Conservation (phyloP, 345 rosid species). For the Combretum micranthum region DNA sequence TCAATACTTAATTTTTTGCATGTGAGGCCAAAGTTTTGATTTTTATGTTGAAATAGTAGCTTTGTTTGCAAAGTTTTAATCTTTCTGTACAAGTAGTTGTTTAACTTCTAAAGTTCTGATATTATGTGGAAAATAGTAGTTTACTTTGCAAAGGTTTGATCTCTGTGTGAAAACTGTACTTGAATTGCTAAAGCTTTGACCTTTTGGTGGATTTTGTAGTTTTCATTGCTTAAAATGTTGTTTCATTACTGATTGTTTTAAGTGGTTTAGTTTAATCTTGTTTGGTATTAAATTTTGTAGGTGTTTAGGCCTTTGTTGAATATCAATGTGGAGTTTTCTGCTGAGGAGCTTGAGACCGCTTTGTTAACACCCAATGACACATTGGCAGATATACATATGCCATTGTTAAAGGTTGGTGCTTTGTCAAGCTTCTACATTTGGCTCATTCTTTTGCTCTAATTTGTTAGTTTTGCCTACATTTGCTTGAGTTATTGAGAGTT, state of each 20-base stretch:
- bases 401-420: constrained; percentile 84
- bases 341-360: constrained; percentile 96
- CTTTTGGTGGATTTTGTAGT: background rate
- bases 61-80: too few relatives aligned
- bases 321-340: constrained; percentile 78
- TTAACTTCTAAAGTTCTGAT: too few relatives aligned
- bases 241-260: background rate
- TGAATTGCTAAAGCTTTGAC: too few relatives aligned
- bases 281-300: constrained; percentile 28
- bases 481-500: background rate
- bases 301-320: constrained; percentile 86
- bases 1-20: constrained; percentile 94
- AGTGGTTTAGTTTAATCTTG: constrained; percentile 2
- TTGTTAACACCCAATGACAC: constrained; percentile 83
- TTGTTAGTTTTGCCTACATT: constrained; percentile 4
- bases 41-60: too few relatives aligned
- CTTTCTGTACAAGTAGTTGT: too few relatives aligned
- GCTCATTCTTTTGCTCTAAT: background rate
- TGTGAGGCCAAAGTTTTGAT: constrained; percentile 32
- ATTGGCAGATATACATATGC: constrained; percentile 86
- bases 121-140: too few relatives aligned
- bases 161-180: background rate
- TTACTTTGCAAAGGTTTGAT: constrained; percentile 11
- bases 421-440: constrained; percentile 2
- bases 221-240: too few relatives aligned